Conservation (phyloP, 139 green algal species). For the Axilococcus clingmanii region DNA sequence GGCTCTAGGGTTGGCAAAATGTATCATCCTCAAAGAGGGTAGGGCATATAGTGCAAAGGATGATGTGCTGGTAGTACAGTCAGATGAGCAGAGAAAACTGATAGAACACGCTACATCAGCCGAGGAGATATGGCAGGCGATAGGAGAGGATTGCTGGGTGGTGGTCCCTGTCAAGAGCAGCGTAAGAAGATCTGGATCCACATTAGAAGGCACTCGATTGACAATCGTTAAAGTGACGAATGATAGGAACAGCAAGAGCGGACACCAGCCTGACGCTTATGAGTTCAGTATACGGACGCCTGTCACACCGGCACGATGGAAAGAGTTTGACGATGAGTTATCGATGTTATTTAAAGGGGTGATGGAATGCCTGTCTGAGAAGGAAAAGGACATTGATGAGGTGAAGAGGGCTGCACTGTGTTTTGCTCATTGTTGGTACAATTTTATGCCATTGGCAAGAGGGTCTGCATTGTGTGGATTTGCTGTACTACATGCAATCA, state of each 20-base stretch:
- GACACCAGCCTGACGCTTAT: slow-evolving; percentile 55
- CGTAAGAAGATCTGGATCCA: slow-evolving; percentile 25
- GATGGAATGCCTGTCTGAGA: slow-evolving; percentile 29
- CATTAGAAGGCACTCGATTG: slow-evolving; percentile 74
- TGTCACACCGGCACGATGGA: slow-evolving; percentile 73
- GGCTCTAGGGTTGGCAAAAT: slow-evolving; percentile 48
- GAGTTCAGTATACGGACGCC: slow-evolving; percentile 89
- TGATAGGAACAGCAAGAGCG: neutral
- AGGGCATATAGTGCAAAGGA: slow-evolving; percentile 52
- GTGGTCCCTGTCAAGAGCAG: slow-evolving; percentile 73
- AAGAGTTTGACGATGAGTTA: slow-evolving; percentile 56
- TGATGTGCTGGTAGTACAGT: slow-evolving; percentile 38
- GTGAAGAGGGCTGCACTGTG: slow-evolving; percentile 27
- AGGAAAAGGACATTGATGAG: slow-evolving; percentile 1
- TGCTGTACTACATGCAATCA: slow-evolving; percentile 67
- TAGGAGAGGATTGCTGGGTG: slow-evolving; percentile 72
- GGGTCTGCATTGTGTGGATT: slow-evolving; percentile 79
- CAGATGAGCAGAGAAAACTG: slow-evolving; percentile 25
- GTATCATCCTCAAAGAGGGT: slow-evolving; percentile 25
- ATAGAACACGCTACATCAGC: slow-evolving; percentile 40
- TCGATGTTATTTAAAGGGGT: slow-evolving; percentile 50
- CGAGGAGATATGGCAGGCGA: slow-evolving; percentile 54
- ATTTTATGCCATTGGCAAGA: slow-evolving; percentile 92
- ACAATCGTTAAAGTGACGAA: slow-evolving; percentile 36
- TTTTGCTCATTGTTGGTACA: slow-evolving; percentile 77